Base-by-base conservation (phyloP, 2,329 filamentous ascomycete species). In the Macrophomina pseudophaseolina region DNA sequence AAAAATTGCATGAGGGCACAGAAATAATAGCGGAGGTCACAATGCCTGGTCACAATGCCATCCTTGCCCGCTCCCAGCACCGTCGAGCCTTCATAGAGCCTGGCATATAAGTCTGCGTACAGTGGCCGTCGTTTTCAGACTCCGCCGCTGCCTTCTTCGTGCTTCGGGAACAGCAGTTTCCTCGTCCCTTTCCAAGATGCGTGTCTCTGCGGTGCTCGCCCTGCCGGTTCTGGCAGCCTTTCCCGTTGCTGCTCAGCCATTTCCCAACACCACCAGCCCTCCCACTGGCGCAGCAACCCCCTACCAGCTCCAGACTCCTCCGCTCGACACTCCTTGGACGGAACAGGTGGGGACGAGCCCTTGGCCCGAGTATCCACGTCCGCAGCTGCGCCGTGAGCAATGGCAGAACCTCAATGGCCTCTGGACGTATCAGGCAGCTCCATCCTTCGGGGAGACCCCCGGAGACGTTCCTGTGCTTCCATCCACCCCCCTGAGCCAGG, bases 371-470 rank as follows among this genome's bases (percentile, higher is more conserved):
- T 82, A 88, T 69, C 86, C 86, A 9, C 83, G 86, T 0, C 86
- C 86, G 2, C 85, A 84, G 70, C 81, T 88, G 8, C 80, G 81
- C 42, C 83, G 86, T 4, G 78, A 84, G 4, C 71, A 76, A 5
- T 88, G 86, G 86, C 77, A 84, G 73, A 86, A 80, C 52, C 78
- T 88, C 5, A 88, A 88, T 66, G 86, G 86, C 0, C 81, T 88
- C 4, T 88, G 86, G 86, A 84, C 82, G 2, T 88, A 82, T 72
- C 79, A 80, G 48, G 76, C 79, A 70, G 81, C 52, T 0, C 16
- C 81, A 0, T 72, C 75, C 0, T 73, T 74, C 40, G 35, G 35
- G 11, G 35, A 38, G 35, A 12, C 35, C 70, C 79, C 5, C 9
- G 73, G 76, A 44, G 82, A 79, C 5, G 70, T 81, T 28, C 70